These are phyloP conservation scores for Aphanocladium album DNA, from an alignment of 2,329 filamentous ascomycete species.

Conservation along the genomic window DNA sequence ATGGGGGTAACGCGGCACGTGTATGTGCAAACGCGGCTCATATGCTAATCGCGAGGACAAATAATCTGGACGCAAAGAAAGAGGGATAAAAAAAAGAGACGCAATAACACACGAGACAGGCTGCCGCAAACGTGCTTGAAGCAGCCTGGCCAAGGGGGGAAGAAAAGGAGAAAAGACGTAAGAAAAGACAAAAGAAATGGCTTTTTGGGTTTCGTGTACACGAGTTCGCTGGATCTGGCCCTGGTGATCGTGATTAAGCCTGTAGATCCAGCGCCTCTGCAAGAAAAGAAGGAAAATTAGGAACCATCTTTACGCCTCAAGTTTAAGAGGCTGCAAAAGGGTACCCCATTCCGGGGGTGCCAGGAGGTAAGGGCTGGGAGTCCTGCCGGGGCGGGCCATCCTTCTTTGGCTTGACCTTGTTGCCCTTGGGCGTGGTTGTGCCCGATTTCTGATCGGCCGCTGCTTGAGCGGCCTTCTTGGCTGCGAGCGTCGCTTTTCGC, in stretches of 20 bases:
- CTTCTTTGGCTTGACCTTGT: constrained; percentile 33
- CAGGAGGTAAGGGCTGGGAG: constrained; percentile 6
- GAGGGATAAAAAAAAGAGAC: neutral
- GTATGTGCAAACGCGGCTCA: constrained; percentile 7
- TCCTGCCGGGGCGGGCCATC: constrained; percentile 23
- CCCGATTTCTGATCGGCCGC: constrained; percentile 34
- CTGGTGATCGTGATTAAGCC: neutral
- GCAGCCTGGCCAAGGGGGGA: neutral
- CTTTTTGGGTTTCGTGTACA: neutral
- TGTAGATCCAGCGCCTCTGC: neutral
- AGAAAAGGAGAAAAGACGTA: neutral
- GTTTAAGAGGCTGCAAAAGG: neutral
- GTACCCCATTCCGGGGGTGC: constrained; percentile 2
- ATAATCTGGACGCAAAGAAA: neutral
- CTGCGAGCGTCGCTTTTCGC: constrained; percentile 54
- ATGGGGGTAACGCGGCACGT: neutral
- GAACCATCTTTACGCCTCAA: neutral
- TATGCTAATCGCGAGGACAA: constrained; percentile 14
- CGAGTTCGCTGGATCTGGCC: neutral
- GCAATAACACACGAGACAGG: neutral
- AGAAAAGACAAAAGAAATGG: neutral
- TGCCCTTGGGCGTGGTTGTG: constrained; percentile 30
- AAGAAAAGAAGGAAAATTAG: neutral
- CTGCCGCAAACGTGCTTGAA: neutral
- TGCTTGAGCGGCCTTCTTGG: constrained; percentile 50